phyloP scores from a whole-genome alignment of 2,329 filamentous ascomycete genomes.

The Aspergillus spinulosporus region DNA sequence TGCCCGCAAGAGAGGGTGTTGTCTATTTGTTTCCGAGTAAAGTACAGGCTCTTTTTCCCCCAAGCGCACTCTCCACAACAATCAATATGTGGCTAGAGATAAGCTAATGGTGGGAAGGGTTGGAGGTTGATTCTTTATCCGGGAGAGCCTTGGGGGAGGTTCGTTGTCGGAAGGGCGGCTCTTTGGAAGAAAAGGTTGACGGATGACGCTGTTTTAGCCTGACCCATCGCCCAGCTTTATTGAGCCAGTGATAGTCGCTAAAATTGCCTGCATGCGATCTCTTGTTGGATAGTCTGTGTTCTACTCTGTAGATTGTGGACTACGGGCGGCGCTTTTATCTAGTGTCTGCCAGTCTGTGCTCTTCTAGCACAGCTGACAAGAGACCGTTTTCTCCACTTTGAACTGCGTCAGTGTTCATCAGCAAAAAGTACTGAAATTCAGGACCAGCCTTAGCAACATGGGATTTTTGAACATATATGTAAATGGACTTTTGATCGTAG shows the following conservation, averaged over 20 bases:
- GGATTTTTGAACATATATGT: background rate
- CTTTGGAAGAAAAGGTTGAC: background rate
- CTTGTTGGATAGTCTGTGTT: conserved; percentile 9
- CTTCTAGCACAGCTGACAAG: background rate
- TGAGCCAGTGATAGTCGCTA: conserved; percentile 4
- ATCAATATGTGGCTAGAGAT: background rate
- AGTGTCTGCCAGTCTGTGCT: background rate
- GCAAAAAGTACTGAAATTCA: background rate
- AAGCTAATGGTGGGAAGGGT: conserved; percentile 7
- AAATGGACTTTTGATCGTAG: background rate
- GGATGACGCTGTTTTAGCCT: conserved; percentile 8
- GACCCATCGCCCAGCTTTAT: conserved; percentile 1
- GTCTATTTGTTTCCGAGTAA: background rate
- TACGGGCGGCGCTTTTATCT: background rate
- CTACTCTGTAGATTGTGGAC: conserved; percentile 10
- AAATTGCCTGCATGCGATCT: conserved; percentile 1
- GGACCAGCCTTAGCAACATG: background rate
- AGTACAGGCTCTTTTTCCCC: background rate
- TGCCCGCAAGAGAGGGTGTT: conserved; percentile 26
- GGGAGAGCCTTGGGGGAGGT: conserved; percentile 2
- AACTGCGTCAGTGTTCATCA: background rate
- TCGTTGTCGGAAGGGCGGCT: background rate
- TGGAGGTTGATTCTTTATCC: conserved; percentile 16
- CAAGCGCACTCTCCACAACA: conserved; percentile 13
- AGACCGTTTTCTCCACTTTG: background rate